phyloP scores from a whole-genome alignment of 2,329 filamentous ascomycete species.

The Incumbomyces delicatus region DNA sequence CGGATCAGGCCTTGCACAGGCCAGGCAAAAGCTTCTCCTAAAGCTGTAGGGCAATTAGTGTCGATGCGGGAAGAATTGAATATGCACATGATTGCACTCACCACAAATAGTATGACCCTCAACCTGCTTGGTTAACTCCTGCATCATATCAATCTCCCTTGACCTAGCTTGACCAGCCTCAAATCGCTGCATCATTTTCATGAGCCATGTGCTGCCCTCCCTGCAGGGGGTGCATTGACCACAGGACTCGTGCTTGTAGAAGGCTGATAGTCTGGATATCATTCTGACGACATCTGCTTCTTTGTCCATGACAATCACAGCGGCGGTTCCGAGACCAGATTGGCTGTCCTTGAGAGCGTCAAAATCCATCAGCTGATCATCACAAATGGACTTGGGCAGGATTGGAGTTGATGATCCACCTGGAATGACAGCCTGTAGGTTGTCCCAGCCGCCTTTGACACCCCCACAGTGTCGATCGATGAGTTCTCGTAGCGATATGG shows the following conservation, averaged over 20 bases:
- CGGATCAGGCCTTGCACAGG: conserved; percentile 95
- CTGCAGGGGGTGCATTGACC: conserved; percentile 99
- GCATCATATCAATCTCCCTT: conserved; percentile 97
- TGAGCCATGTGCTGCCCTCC: conserved; percentile 97
- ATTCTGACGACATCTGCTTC: conserved; percentile 90
- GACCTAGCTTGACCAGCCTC: conserved; percentile 80
- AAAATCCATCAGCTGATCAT: conserved; percentile 98
- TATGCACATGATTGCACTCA: conserved; percentile 35
- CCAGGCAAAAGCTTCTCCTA: conserved; percentile 98
- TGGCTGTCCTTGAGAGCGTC: conserved; percentile 96
- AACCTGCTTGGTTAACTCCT: conserved; percentile 98
- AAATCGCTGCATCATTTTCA: conserved; percentile 97
- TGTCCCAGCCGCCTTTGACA: conserved; percentile 95
- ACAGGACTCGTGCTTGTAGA: conserved; percentile 97
- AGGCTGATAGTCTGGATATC: conserved; percentile 85
- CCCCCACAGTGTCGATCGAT: conserved; percentile 98
- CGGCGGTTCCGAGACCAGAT: conserved; percentile 91
- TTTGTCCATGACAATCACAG: conserved; percentile 99
- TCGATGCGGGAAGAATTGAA: conserved; percentile 5
- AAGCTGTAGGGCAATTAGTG: conserved; percentile 43
- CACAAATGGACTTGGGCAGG: conserved; percentile 78
- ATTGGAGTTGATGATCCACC: conserved; percentile 96
- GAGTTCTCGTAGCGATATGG: conserved; percentile 85
- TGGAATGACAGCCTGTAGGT: conserved; percentile 87
- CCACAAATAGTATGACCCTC: conserved; percentile 98